Conservation (phyloP, 768 basidiomycete genomes). For the Termitomyces sp. region DNA sequence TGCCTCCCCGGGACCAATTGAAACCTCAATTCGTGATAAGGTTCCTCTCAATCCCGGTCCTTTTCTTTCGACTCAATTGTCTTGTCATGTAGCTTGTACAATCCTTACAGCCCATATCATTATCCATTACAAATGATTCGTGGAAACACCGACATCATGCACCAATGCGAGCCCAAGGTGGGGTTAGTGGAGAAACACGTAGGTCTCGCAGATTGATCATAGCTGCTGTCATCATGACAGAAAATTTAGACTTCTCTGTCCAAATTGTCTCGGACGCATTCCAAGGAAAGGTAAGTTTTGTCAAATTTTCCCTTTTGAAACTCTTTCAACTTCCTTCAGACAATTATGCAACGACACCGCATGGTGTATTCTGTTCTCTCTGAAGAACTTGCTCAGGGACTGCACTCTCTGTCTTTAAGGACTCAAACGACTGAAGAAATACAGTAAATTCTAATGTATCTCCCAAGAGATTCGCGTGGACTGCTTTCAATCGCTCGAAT, state of each 20-base stretch:
- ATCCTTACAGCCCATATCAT: conserved; percentile 53
- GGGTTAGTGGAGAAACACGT: conserved; percentile 78
- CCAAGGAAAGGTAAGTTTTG: conserved; percentile 54
- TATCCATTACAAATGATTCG: conserved; percentile 76
- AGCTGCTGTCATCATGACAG: conserved; percentile 9
- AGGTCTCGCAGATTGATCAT: conserved; percentile 25
- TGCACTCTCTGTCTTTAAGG: conserved; percentile 74
- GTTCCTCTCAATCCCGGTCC: conserved; percentile 25
- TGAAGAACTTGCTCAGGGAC: conserved; percentile 62
- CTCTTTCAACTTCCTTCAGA: conserved; percentile 30
- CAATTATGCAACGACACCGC: conserved; percentile 74
- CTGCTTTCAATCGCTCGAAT: background rate
- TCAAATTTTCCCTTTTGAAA: background rate
- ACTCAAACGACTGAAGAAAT: conserved; percentile 62
- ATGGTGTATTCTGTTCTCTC: conserved; percentile 70
- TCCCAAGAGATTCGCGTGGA: background rate
- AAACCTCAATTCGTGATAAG: conserved; percentile 57
- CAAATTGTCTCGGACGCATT: conserved; percentile 70
- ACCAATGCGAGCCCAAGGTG: conserved; percentile 68
- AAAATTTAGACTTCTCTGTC: conserved; percentile 63
- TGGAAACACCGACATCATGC: conserved; percentile 82
- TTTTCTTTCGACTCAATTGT: conserved; percentile 13
- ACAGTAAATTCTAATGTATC: background rate
- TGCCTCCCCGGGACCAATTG: conserved; percentile 41
- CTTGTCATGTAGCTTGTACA: conserved; percentile 45